Evolutionary conservation across 2,329 filamentous ascomycete species (phyloP), one percentile per base, ranked within the genome.

Genomic region (Venturia carpophila): DNA sequence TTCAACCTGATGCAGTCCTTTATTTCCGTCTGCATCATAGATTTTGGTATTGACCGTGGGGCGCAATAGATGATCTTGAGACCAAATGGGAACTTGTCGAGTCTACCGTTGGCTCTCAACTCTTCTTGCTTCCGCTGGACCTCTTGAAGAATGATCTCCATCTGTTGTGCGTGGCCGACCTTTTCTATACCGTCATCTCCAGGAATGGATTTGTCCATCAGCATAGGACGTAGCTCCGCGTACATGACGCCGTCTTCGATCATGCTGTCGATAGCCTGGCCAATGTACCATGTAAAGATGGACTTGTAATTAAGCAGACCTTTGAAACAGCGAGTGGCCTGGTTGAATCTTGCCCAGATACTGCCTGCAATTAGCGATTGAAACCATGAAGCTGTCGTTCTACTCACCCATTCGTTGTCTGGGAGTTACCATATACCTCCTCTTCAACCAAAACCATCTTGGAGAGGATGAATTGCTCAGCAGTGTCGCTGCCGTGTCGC

Each of bases 31-130:
- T 76, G 71, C 65, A 89, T 83, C 61, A 77, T 71, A 0, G 72
- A 63, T 3, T 75, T 78, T 0, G 75, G 69, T 61, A 89, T 87
- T 0, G 83, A 86, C 6, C 87, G 78, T 0, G 87, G 87, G 0
- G 86, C 87, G 73, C 87, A 89, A 73, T 89, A 90, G 43, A 90
- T 87, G 67, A 90, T 83, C 73, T 89, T 89, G 67, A 90, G 77
- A 0, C 86, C 86, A 21, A 83, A 80, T 0, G 78, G 83, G 69
- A 89, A 87, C 63, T 79, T 78, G 19, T 76, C 64, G 0, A 73
- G 65, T 64, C 72, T 68, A 30, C 72, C 71, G 2, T 77, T 66
- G 0, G 65, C 67, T 66, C 79, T 73, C 45, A 81, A 73, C 63
- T 79, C 68, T 0, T 67, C 65, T 64, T 76, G 70, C 66, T 87